Conservation (phyloP, 2,329 filamentous ascomycete species). For the Metarhizium sp. region DNA sequence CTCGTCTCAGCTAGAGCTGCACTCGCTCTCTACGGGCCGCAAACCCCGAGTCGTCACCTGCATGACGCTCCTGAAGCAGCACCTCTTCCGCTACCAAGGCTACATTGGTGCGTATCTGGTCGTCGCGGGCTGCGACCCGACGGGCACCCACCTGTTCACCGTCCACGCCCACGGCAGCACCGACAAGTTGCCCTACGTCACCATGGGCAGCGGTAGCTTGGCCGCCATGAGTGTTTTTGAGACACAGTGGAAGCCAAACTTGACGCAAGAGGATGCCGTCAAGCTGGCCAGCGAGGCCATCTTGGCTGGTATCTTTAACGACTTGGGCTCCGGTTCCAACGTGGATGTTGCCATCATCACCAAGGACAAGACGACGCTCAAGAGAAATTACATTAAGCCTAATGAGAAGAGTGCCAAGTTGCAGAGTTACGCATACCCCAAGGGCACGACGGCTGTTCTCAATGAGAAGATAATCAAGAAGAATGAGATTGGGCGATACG, state of each 20-base stretch:
- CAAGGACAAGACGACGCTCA: conserved; percentile 83
- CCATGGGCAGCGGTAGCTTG: conserved; percentile 93
- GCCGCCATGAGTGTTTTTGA: conserved; percentile 98
- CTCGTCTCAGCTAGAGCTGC: conserved; percentile 96
- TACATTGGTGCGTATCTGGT: conserved; percentile 97
- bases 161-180: conserved; percentile 97
- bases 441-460: conserved; percentile 89
- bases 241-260: conserved; percentile 77
- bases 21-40: conserved; percentile 91
- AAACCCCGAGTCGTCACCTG: conserved; percentile 96
- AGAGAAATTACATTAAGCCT: conserved; percentile 87
- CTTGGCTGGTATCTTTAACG: conserved; percentile 96
- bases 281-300: conserved; percentile 80
- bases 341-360: conserved; percentile 96
- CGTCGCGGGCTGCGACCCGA: conserved; percentile 92
- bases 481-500: conserved; percentile 88
- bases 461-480: conserved; percentile 95
- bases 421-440: conserved; percentile 82
- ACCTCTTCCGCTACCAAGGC: conserved; percentile 96
- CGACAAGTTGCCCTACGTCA: conserved; percentile 98
- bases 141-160: conserved; percentile 90
- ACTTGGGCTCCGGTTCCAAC: conserved; percentile 92
- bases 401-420: conserved; percentile 88
- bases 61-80: conserved; percentile 99
- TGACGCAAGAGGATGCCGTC: conserved; percentile 74